phyloP scores from a whole-genome alignment of 257 asterid species.

The Forsythia viridissima region DNA sequence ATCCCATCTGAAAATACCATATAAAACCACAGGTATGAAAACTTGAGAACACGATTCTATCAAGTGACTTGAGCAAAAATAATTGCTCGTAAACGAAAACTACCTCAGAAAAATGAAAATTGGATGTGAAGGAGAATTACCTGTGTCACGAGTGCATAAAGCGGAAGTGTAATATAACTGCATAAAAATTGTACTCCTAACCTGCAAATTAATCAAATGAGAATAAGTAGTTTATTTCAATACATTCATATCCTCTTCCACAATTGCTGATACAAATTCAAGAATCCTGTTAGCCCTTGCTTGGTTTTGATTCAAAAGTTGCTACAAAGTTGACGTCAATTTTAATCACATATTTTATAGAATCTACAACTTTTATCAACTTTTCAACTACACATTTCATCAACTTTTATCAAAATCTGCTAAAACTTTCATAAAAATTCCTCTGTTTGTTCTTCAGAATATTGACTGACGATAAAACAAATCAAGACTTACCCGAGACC shows the following conservation, averaged over 20 bases:
- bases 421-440: too few species aligned
- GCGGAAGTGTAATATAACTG: constrained; percentile 95
- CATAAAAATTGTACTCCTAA: constrained; percentile 69
- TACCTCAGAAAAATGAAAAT: background rate
- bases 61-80: background rate
- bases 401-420: too few species aligned
- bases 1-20: constrained; percentile 64
- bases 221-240: background rate
- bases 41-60: background rate
- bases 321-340: too few species aligned
- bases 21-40: background rate
- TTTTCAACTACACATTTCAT: too few species aligned
- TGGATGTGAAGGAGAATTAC: constrained; percentile 30
- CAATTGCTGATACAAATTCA: background rate
- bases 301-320: too few species aligned
- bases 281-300: background rate
- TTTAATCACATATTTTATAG: too few species aligned
- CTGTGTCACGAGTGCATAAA: constrained; percentile 96
- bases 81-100: background rate
- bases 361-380: too few species aligned
- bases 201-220: constrained; percentile 41
- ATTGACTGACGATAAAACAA: background rate
- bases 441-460: background rate
- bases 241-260: background rate
- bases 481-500: constrained; percentile 60